These are phyloP conservation scores for Omphalea diandra DNA, from an alignment of 441 rosid species.

Conservation along the genomic window DNA sequence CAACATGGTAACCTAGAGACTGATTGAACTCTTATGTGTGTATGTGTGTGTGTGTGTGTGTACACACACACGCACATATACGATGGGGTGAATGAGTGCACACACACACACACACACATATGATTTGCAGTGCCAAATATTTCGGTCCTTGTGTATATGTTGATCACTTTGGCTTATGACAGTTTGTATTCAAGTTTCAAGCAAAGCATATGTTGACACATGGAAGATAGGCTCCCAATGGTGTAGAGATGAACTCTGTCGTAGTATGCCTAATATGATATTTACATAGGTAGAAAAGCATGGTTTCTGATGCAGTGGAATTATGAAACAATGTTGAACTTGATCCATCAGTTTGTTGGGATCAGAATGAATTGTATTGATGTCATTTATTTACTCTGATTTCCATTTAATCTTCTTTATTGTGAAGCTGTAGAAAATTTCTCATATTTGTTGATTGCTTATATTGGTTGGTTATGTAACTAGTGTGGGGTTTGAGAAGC, in stretches of 20 bases:
- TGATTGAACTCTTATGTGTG: neutral
- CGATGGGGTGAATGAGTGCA: too few relatives aligned
- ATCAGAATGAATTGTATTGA: neutral
- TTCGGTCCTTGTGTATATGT: neutral
- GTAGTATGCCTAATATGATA: neutral
- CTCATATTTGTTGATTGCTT: neutral
- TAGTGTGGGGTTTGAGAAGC: neutral
- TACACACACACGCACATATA: too few relatives aligned
- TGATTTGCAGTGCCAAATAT: neutral
- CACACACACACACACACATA: too few relatives aligned
- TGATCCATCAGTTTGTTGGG: constrained; percentile 7
- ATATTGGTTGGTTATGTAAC: too few relatives aligned
- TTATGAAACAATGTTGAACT: neutral
- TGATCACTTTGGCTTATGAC: neutral
- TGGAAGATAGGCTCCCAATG: neutral
- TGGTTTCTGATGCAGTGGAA: neutral
- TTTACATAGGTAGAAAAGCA: constrained; percentile 1
- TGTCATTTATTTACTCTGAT: neutral
- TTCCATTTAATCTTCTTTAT: neutral
- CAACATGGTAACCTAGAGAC: neutral
- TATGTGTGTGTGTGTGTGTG: too few relatives aligned
- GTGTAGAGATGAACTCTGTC: neutral
- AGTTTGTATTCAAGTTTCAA: neutral
- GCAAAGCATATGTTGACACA: neutral
- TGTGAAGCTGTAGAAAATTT: neutral